phyloP scores from a whole-genome alignment of 345 rosid species.

The Gossypium mustelinum region DNA sequence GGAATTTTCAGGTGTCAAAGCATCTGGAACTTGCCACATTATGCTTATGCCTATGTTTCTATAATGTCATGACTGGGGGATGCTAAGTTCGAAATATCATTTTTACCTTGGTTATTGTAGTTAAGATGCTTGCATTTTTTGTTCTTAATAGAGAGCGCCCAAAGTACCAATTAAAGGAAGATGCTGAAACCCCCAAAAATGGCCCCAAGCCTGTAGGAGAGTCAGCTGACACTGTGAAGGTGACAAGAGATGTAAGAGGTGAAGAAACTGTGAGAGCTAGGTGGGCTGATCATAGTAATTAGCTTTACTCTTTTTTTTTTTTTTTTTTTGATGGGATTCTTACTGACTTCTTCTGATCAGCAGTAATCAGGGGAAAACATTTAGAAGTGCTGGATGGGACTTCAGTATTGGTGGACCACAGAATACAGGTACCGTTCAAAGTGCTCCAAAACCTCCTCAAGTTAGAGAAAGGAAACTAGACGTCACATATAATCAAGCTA shows the following conservation, averaged over 20 bases:
- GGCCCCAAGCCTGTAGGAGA: conserved; percentile 45
- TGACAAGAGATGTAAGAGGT: conserved; percentile 55
- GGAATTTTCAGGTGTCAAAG: background rate
- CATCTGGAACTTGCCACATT: background rate
- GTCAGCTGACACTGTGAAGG: conserved; percentile 69
- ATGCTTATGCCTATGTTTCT: conserved; percentile 17
- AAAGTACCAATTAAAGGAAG: conserved; percentile 65
- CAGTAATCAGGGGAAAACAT: conserved; percentile 62
- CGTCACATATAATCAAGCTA: conserved; percentile 45
- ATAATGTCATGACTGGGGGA: conserved; percentile 1
- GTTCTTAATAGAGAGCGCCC: conserved; percentile 79
- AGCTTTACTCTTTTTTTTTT: conserved; percentile 16
- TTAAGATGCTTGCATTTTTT: conserved; percentile 15
- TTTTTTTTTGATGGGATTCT: conserved; percentile 22
- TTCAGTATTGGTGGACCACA: conserved; percentile 86
- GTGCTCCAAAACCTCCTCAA: conserved; percentile 74
- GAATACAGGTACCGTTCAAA: conserved; percentile 63
- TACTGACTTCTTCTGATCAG: conserved; percentile 24
- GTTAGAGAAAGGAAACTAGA: conserved; percentile 78
- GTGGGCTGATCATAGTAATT: conserved; percentile 39
- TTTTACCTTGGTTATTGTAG: conserved; percentile 17
- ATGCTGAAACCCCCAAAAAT: conserved; percentile 45
- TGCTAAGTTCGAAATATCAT: background rate
- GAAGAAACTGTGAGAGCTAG: conserved; percentile 68
- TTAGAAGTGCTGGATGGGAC: conserved; percentile 91